Evolutionary conservation across 371 early-diverging fungal species (phyloP), one percentile per base, ranked within the genome.

Genomic region (Saksenaea vasiformis): DNA sequence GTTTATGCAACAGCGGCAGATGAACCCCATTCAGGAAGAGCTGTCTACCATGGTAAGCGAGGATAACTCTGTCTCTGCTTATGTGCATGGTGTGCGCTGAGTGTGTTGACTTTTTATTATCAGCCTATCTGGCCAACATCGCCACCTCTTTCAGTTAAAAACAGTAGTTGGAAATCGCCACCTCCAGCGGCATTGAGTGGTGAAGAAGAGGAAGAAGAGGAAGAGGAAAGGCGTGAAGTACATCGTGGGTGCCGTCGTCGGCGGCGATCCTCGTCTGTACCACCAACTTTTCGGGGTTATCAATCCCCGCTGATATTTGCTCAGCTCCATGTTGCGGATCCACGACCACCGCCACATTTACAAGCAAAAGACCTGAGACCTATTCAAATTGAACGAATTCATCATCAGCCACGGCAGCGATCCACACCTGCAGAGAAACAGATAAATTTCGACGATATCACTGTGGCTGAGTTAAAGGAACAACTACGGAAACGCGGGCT

Each of bases 381-480:
- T 10, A 22, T 47, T 47, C n/a, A 47, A 22, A 47, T 47, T 22
- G 37, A 28, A 71, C 56, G 54, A 56, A 67, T 5, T 62, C 65
- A 26, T 67, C 22, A n/a, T 26, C 44, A 1, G 39, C 28, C n/a
- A 19, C 43, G 38, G 36, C 37, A 34, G 41, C 56, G 26, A 37
- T 47, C 24, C 54, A 54, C 9, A 56, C 64, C n/a, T 22, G 11
- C 51, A 8, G 51, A 47, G 11, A 47, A 22, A 47, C 22, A 47
- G 11, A 47, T 47, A 22, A 81, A 90, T 62, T 89, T 89, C 68
- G 84, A 88, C 36, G 91, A 90, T 64, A 83, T 90, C 17, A 90
- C 91, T 0, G 91, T 90, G 0, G 73, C 84, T 14, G 89, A 89
- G 61, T 76, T 90, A 27, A 90, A 90, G 63, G 90, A 89, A 15